These are phyloP conservation scores for Pichia inconspicua DNA, from an alignment of 1,139 yeast genomes.

Conservation along the genomic window DNA sequence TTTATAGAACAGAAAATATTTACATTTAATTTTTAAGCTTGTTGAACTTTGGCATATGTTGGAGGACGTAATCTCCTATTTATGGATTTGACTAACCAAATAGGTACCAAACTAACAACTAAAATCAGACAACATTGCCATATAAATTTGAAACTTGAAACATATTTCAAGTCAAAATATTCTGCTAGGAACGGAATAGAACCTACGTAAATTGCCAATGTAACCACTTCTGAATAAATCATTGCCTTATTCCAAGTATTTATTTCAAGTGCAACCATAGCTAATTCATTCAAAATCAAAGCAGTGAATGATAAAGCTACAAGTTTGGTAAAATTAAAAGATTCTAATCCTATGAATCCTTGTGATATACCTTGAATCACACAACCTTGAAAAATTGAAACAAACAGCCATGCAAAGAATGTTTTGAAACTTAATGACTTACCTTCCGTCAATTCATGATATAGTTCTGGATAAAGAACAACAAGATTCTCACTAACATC, in stretches of 20 bases:
- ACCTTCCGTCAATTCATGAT: conserved; percentile 86
- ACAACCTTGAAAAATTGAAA: conserved; percentile 82
- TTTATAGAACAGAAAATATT: not conserved
- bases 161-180: conserved; percentile 67
- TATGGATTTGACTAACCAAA: conserved; percentile 74
- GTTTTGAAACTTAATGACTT: conserved; percentile 78
- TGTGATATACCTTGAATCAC: conserved; percentile 79
- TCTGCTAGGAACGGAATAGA: conserved; percentile 80
- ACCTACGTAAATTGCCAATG: conserved; percentile 57
- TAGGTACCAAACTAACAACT: conserved; percentile 72
- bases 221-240: conserved; percentile 65
- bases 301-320: conserved; percentile 82
- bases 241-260: conserved; percentile 82
- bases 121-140: conserved; percentile 67
- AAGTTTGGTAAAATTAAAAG: conserved; percentile 54
- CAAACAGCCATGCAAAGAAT: conserved; percentile 84
- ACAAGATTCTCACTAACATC: conserved; percentile 91
- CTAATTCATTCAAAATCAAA: conserved; percentile 72
- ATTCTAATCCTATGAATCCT: conserved; percentile 55
- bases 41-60: conserved; percentile 95
- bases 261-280: conserved; percentile 90
- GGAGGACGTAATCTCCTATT: conserved; percentile 82
- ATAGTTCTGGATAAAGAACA: conserved; percentile 85
- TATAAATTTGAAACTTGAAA: conserved; percentile 49
- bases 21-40: conserved; percentile 28